A percentile compares a stretch with the other conserved stretches of the same genome.
These are phyloP conservation scores for Fusarium veterinarium DNA, from an alignment of 2,329 filamentous ascomycete genomes.

Conservation along the genomic window DNA sequence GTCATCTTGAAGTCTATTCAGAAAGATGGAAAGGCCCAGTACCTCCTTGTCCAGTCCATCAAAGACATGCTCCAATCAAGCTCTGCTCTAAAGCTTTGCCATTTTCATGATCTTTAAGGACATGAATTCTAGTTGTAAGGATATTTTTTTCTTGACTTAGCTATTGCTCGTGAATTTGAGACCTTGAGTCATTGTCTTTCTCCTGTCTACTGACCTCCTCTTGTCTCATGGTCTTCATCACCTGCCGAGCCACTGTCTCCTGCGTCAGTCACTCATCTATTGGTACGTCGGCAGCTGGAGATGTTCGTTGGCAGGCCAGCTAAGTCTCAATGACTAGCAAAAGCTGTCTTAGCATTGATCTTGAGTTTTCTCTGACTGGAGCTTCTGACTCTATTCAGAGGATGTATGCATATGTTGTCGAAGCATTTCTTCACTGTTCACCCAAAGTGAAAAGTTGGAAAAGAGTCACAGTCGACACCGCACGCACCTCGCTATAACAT, in stretches of 20 bases:
- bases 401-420: not conserved
- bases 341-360: fast-evolving
- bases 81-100: not conserved
- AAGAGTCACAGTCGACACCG: not conserved
- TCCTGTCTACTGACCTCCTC: fast-evolving
- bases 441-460: not conserved
- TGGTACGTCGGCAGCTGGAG: not conserved
- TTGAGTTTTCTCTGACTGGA: not conserved
- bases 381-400: not conserved
- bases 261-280: no score
- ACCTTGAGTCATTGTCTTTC: no score
- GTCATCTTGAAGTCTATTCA: conserved; percentile 81
- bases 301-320: not conserved
- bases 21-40: conserved; percentile 76
- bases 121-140: fast-evolving
- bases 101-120: not conserved
- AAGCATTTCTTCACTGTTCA: no score
- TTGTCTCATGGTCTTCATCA: no score
- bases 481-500: not conserved
- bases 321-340: no score
- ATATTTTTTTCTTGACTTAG: not conserved
- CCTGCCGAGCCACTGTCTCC: not conserved
- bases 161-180: fast-evolving
- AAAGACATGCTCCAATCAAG: no score
- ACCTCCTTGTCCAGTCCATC: conserved; percentile 84